Conservation (phyloP, 257 asterid genomes). For the Buddleja alternifolia region DNA sequence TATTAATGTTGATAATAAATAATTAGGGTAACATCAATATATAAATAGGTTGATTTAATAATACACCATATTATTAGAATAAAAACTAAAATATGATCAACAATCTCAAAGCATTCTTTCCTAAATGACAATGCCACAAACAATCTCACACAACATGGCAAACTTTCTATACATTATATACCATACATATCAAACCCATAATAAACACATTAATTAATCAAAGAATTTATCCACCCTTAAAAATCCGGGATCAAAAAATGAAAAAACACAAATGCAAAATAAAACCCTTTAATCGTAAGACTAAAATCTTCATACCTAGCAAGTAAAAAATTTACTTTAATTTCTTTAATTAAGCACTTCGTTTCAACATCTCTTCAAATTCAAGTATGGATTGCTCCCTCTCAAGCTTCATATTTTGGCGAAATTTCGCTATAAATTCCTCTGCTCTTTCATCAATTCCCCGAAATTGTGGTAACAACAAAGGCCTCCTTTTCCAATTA, state of each 20-base stretch:
- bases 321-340: background rate
- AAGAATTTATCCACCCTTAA: conserved; percentile 1
- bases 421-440: conserved; percentile 60
- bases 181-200: conserved; percentile 9
- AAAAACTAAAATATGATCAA: no score
- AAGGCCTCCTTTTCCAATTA: conserved; percentile 35
- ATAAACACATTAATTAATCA: background rate
- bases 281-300: background rate
- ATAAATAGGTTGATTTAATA: no score
- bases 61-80: no score
- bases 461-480: conserved; percentile 35
- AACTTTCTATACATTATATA: background rate
- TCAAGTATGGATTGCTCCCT: conserved; percentile 66
- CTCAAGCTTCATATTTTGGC: conserved; percentile 62
- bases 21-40: no score
- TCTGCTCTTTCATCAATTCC: conserved; percentile 65
- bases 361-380: conserved; percentile 68
- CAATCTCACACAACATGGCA: background rate
- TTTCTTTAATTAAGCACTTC: conserved; percentile 42
- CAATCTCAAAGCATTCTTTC: no score
- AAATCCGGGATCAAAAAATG: conserved; percentile 9
- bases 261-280: background rate
- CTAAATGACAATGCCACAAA: background rate
- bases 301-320: background rate
- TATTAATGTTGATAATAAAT: no score